Conservation (phyloP, 2,329 filamentous ascomycete species). For the Plectosphaerella sp. region DNA sequence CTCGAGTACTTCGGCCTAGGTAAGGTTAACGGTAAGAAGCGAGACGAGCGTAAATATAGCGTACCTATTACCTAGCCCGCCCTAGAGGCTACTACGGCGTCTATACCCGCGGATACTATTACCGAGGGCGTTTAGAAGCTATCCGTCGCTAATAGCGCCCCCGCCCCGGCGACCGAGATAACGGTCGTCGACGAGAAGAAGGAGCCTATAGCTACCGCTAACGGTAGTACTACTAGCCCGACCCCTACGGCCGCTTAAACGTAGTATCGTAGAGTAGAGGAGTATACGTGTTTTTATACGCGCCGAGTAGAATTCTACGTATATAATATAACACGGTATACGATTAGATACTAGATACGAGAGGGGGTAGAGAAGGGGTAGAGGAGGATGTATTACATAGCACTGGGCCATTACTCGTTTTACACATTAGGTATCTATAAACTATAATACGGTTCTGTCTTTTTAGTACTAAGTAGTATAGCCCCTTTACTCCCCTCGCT, state of each 20-base stretch:
- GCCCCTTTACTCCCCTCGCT: background rate
- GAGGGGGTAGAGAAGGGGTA: too few relatives aligned
- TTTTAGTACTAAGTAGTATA: too few relatives aligned
- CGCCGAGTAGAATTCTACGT: too few relatives aligned
- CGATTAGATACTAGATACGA: too few relatives aligned
- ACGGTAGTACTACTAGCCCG: background rate
- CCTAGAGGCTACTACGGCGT: conserved; percentile 5
- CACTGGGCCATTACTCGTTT: too few relatives aligned
- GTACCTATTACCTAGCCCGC: conserved; percentile 37
- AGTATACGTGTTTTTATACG: too few relatives aligned
- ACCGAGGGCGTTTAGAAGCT: background rate
- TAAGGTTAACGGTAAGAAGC: conserved; percentile 35
- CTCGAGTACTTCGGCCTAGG: conserved; percentile 53
- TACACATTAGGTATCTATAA: too few relatives aligned
- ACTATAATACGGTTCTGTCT: too few relatives aligned
- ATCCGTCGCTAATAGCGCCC: background rate
- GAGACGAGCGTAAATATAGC: conserved; percentile 45
- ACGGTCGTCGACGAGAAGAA: background rate
- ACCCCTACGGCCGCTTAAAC: conserved; percentile 3
- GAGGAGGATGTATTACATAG: too few relatives aligned
- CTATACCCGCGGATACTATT: background rate
- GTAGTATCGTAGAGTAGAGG: background rate
- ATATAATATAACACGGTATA: too few relatives aligned
- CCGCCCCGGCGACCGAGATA: background rate
- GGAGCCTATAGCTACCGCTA: background rate